Evolutionary conservation across 1,284 basidiomycete genomes (phyloP).

Genomic region (Stereum hirsutum): DNA sequence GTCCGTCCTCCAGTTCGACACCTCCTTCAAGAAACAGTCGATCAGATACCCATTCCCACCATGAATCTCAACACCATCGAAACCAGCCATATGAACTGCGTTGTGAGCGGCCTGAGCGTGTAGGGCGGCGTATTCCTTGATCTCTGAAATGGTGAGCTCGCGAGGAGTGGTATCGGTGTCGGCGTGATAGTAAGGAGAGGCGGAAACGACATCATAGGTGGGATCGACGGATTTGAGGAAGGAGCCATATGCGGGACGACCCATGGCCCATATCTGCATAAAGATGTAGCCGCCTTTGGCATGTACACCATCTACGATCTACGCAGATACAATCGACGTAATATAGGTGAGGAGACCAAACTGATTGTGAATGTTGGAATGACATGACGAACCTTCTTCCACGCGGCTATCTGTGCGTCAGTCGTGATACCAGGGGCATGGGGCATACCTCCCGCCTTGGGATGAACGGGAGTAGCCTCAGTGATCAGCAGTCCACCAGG

Average conservation of each 20-base stretch:
- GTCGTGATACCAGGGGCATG: conserved; percentile 19
- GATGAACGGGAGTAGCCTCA: conserved; percentile 34
- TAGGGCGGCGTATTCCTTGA: conserved; percentile 16
- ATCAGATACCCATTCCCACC: conserved; percentile 30
- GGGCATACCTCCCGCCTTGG: conserved; percentile 26
- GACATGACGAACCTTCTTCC: conserved; percentile 19
- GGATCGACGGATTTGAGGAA: conserved; percentile 21
- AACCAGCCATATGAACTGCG: conserved; percentile 18
- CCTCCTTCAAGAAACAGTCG: conserved; percentile 29
- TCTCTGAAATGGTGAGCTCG: conserved; percentile 17
- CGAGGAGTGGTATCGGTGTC: conserved; percentile 16
- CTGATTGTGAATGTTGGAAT: no score
- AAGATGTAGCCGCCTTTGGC: conserved; percentile 28
- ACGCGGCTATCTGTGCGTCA: conserved; percentile 12
- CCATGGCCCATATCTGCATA: conserved; percentile 38
- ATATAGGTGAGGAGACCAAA: no score
- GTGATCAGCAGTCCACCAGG: conserved; percentile 40
- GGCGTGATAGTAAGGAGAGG: conserved; percentile 30
- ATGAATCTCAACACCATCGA: conserved; percentile 29
- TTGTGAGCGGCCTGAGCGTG: conserved; percentile 16
- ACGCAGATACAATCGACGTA: no score
- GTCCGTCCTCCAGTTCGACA: conserved; percentile 45
- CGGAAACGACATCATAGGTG: conserved; percentile 29
- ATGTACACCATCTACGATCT: conserved; percentile 30
- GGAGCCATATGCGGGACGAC: conserved; percentile 22